These are phyloP conservation scores for Geotrichum citri-aurantii DNA, from an alignment of 1,139 yeast species.

Conservation along the genomic window DNA sequence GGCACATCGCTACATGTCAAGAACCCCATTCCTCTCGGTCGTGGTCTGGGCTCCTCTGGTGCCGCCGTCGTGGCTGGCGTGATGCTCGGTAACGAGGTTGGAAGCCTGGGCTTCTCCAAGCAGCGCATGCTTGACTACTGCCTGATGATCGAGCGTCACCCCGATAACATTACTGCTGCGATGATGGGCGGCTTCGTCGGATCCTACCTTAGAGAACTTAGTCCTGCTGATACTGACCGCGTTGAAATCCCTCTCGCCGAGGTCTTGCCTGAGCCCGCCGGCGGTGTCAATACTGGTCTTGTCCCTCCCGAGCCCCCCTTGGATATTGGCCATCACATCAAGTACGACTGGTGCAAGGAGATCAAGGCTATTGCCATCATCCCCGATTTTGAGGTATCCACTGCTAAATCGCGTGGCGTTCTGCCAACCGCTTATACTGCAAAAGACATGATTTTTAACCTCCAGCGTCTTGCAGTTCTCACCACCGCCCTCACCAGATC, in stretches of 20 bases:
- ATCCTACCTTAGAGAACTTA: conserved; percentile 76
- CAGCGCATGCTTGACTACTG: conserved; percentile 88
- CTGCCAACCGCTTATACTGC: conserved; percentile 77
- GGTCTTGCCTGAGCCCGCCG: conserved; percentile 74
- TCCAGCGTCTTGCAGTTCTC: conserved; percentile 68
- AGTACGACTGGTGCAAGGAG: conserved; percentile 74
- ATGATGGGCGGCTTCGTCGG: conserved; percentile 99
- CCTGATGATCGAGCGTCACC: conserved; percentile 95
- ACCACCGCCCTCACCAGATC: conserved; percentile 79
- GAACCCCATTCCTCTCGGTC: conserved; percentile 92
- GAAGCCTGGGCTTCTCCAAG: conserved; percentile 63
- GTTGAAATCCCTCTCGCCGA: conserved; percentile 80
- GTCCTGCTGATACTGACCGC: conserved; percentile 61
- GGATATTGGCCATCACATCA: conserved; percentile 82
- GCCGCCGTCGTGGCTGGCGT: conserved; percentile 98
- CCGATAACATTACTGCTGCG: conserved; percentile 97
- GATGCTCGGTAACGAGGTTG: conserved; percentile 82
- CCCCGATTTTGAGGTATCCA: conserved; percentile 89
- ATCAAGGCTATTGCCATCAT: conserved; percentile 86
- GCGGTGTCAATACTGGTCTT: conserved; percentile 58
- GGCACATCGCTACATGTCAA: conserved; percentile 79
- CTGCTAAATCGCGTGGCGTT: conserved; percentile 86
- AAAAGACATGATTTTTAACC: conserved; percentile 79
- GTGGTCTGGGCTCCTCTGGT: conserved; percentile 97
- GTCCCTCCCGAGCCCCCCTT: conserved; percentile 79